Percentiles rank a stretch among this genome's conserved stretches.
These are phyloP conservation scores for Globisporangium camurandrum DNA, from an alignment of 352 stramenopile genomes.

Conservation along the genomic window DNA sequence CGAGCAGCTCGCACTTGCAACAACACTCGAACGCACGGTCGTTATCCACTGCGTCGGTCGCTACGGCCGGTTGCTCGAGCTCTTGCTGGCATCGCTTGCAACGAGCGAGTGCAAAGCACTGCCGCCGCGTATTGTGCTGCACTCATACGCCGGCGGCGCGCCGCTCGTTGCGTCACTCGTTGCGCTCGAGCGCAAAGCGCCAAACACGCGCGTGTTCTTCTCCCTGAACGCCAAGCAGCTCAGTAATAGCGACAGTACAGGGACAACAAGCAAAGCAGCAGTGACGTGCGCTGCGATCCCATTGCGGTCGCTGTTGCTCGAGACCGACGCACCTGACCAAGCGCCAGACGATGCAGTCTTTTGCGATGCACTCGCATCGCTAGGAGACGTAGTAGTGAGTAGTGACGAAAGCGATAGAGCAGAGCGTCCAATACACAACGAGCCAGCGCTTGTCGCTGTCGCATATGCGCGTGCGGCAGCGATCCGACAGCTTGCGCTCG, in stretches of 20 bases:
- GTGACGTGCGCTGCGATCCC: slow-evolving; percentile 34
- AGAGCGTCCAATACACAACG: background rate
- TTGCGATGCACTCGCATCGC: background rate
- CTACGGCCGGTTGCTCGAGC: slow-evolving; percentile 58
- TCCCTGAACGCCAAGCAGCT: slow-evolving; percentile 74
- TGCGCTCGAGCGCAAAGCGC: slow-evolving; percentile 17
- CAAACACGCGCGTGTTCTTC: slow-evolving; percentile 44
- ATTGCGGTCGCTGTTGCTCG: slow-evolving; percentile 41
- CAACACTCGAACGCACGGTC: slow-evolving; percentile 38
- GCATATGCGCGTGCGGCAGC: background rate
- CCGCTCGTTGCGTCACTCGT: slow-evolving; percentile 54
- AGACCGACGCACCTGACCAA: slow-evolving; percentile 75
- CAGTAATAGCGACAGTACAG: no score
- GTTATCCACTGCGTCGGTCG: slow-evolving; percentile 73
- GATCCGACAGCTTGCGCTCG: background rate
- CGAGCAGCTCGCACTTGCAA: slow-evolving; percentile 42
- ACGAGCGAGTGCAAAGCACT: no score
- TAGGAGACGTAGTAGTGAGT: background rate
- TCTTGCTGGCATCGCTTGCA: slow-evolving; percentile 26
- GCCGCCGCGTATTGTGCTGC: slow-evolving; percentile 48
- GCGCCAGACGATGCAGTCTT: slow-evolving; percentile 9
- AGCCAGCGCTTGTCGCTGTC: background rate
- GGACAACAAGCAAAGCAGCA: slow-evolving; percentile 27
- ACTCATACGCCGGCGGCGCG: slow-evolving; percentile 54
- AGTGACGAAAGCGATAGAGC: background rate